Conservation (phyloP, 768 basidiomycete genomes). For the Chlorophyllum brunneum region DNA sequence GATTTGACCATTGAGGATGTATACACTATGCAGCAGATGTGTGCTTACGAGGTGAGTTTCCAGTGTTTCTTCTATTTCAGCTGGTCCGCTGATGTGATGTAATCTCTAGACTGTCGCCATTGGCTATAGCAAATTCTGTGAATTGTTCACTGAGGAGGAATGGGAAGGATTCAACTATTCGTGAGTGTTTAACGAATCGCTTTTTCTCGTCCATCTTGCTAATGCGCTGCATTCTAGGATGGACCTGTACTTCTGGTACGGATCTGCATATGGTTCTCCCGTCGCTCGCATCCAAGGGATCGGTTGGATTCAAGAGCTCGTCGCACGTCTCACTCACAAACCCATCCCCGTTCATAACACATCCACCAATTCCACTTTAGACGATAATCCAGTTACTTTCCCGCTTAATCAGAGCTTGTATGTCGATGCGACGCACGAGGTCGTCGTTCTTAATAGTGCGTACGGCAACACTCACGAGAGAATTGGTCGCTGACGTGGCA, state of each 20-base stretch:
- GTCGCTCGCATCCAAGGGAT: slow-evolving; percentile 72
- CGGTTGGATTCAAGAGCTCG: slow-evolving; percentile 79
- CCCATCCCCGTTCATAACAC: slow-evolving; percentile 70
- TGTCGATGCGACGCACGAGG: slow-evolving; percentile 89
- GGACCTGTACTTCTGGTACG: slow-evolving; percentile 73
- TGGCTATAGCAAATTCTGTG: slow-evolving; percentile 89
- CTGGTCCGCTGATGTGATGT: background rate
- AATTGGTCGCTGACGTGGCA: background rate
- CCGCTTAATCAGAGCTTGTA: slow-evolving; percentile 71
- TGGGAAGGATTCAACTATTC: slow-evolving; percentile 93
- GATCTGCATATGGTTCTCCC: slow-evolving; percentile 79
- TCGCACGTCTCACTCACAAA: slow-evolving; percentile 78
- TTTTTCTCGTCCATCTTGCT: background rate
- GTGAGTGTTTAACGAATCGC: slow-evolving; percentile 36
- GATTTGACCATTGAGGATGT: slow-evolving; percentile 63
- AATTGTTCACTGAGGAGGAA: slow-evolving; percentile 85
- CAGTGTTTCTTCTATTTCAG: background rate
- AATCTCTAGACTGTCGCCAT: slow-evolving; percentile 73
- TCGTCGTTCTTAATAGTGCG: slow-evolving; percentile 45
- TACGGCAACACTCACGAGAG: background rate
- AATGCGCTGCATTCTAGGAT: slow-evolving; percentile 34
- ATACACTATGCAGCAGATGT: slow-evolving; percentile 77
- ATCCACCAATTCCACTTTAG: slow-evolving; percentile 80
- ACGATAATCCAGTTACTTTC: slow-evolving; percentile 65
- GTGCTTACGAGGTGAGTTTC: slow-evolving; percentile 71